Conservation (phyloP, 2,329 filamentous ascomycete species). For the Penicillium sp. region DNA sequence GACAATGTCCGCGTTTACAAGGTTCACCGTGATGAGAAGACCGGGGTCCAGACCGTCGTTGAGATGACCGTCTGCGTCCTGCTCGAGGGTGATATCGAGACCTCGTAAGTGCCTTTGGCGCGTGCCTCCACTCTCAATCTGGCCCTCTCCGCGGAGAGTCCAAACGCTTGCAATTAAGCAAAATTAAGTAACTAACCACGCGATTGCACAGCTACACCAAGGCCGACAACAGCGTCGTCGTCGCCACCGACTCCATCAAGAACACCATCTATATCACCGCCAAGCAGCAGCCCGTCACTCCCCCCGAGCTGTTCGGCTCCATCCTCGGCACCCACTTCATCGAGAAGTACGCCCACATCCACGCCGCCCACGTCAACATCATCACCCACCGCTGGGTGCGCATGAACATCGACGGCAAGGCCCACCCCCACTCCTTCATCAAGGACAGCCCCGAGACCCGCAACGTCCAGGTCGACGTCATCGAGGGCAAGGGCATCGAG, state of each 20-base stretch:
- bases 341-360: slow-evolving; percentile 85
- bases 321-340: slow-evolving; percentile 89
- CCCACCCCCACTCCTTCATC: slow-evolving; percentile 93
- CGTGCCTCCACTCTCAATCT: slow-evolving; percentile 7
- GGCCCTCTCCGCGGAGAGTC: slow-evolving; percentile 1
- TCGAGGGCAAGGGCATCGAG: slow-evolving; percentile 71
- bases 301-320: slow-evolving; percentile 88
- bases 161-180: background rate
- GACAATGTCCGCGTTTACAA: slow-evolving; percentile 99
- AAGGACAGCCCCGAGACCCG: slow-evolving; percentile 88
- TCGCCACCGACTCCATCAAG: slow-evolving; percentile 97
- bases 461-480: slow-evolving; percentile 75
- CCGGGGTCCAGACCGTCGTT: slow-evolving; percentile 80
- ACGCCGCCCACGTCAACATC: slow-evolving; percentile 79
- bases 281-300: slow-evolving; percentile 89
- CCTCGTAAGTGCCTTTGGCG: slow-evolving; percentile 63
- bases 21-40: slow-evolving; percentile 78
- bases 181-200: background rate
- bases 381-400: slow-evolving; percentile 90
- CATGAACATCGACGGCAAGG: slow-evolving; percentile 82
- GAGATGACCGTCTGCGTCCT: slow-evolving; percentile 96
- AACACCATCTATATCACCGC: slow-evolving; percentile 96
- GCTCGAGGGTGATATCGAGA: slow-evolving; percentile 89
- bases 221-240: slow-evolving; percentile 93
- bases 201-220: slow-evolving; percentile 73